A percentile compares a stretch with the other conserved stretches of the same genome.
These are phyloP conservation scores for Helianthus tuberosus DNA, from an alignment of 129 eudicot species.

Conservation along the genomic window DNA sequence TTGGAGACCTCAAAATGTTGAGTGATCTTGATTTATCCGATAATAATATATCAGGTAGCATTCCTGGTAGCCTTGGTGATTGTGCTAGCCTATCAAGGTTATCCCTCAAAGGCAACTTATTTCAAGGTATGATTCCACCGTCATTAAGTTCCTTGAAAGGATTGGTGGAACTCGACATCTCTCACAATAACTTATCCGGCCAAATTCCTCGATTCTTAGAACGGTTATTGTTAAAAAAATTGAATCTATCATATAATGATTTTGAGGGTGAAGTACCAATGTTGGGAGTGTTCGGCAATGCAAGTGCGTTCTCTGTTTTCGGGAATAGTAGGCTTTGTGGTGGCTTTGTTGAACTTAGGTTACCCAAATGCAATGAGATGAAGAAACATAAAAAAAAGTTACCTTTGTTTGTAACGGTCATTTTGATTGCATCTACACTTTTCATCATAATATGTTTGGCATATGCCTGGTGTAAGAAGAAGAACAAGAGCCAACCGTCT, in stretches of 20 bases:
- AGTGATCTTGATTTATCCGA: background rate
- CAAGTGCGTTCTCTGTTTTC: background rate
- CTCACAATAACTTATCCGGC: slow-evolving; percentile 10
- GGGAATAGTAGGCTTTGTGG: slow-evolving; percentile 13
- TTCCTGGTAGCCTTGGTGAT: slow-evolving; percentile 10
- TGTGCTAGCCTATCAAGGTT: background rate
- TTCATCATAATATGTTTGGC: background rate
- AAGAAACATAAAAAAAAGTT: background rate
- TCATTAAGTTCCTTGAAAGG: slow-evolving; percentile 14
- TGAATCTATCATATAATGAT: slow-evolving; percentile 10
- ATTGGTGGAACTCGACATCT: background rate
- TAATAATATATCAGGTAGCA: slow-evolving; percentile 16
- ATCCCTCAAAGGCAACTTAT: background rate
- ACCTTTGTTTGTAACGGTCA: background rate
- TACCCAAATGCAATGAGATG: slow-evolving; percentile 7
- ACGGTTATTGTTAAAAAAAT: background rate
- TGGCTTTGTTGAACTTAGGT: slow-evolving; percentile 14
- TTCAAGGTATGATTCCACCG: slow-evolving; percentile 15
- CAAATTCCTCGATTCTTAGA: slow-evolving; percentile 11
- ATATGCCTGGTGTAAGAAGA: background rate
- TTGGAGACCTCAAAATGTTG: background rate
- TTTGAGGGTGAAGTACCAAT: slow-evolving; percentile 13
- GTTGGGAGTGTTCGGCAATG: slow-evolving; percentile 1
- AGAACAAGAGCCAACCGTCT: background rate
- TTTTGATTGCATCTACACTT: background rate